phyloP scores from a whole-genome alignment of 2,329 filamentous ascomycete species.

The Ascochyta viciae-villosae region DNA sequence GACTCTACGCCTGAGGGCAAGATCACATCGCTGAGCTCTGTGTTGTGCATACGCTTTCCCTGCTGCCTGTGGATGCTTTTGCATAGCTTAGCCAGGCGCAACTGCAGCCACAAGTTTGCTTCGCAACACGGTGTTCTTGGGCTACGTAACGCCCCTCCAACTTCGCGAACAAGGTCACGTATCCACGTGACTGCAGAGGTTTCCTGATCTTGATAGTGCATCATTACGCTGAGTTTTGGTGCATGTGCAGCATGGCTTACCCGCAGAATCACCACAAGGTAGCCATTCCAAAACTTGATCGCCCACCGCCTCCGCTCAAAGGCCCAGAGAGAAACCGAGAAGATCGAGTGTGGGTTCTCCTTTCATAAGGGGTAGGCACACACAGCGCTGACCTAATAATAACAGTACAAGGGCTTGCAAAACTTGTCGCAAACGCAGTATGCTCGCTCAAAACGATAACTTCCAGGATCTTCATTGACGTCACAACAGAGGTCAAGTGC shows the following conservation, averaged over 20 bases:
- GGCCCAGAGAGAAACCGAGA: constrained; percentile 17
- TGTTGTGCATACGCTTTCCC: too few species aligned
- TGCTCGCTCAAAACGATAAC: background rate
- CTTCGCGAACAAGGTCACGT: background rate
- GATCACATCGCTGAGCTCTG: too few species aligned
- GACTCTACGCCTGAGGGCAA: too few species aligned
- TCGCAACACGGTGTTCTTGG: too few species aligned
- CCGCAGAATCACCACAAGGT: constrained; percentile 15
- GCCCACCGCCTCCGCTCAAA: constrained; percentile 12
- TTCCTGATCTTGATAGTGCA: background rate
- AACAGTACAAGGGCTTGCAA: constrained; percentile 31
- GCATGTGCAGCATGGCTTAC: background rate
- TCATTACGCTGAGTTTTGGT: background rate
- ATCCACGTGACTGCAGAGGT: background rate
- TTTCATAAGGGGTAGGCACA: background rate
- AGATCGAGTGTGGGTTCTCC: constrained; percentile 26
- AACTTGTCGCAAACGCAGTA: constrained; percentile 34
- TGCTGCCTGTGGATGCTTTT: background rate
- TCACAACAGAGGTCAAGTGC: constrained; percentile 31
- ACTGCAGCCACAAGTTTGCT: background rate
- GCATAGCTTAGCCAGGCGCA: background rate
- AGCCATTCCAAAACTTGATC: constrained; percentile 24
- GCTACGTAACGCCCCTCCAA: too few species aligned
- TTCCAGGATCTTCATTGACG: background rate
- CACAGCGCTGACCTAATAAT: background rate